phyloP scores from a whole-genome alignment of 345 rosid species.

The Camelina hispida region DNA sequence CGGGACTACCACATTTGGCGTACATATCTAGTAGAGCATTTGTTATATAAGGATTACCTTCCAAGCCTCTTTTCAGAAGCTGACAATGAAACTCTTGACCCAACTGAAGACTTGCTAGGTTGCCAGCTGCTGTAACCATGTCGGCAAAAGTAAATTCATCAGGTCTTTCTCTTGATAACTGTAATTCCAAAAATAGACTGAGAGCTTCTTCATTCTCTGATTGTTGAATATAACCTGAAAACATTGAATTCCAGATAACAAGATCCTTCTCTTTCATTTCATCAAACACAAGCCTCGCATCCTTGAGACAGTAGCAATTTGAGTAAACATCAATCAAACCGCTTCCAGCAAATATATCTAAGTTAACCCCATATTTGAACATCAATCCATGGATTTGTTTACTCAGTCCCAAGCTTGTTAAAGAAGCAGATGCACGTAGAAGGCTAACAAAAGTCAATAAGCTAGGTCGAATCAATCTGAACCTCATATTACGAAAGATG shows the following conservation, averaged over 20 bases:
- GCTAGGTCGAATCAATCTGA: slow-evolving; percentile 53
- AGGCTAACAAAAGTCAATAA: slow-evolving; percentile 78
- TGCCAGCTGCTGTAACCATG: slow-evolving; percentile 65
- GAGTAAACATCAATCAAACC: slow-evolving; percentile 72
- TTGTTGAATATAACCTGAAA: slow-evolving; percentile 67
- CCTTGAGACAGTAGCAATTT: slow-evolving; percentile 55
- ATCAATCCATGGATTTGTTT: slow-evolving; percentile 73
- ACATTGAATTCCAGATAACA: slow-evolving; percentile 82
- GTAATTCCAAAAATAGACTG: slow-evolving; percentile 56
- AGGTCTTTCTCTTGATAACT: slow-evolving; percentile 54
- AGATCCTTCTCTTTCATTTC: slow-evolving; percentile 69
- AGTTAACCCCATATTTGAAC: slow-evolving; percentile 57
- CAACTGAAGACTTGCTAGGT: slow-evolving; percentile 62
- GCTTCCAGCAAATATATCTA: slow-evolving; percentile 60
- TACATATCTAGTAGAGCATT: slow-evolving; percentile 79
- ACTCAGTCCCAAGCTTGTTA: slow-evolving; percentile 55
- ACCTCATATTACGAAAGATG: slow-evolving; percentile 67
- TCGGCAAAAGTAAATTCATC: slow-evolving; percentile 69
- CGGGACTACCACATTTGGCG: slow-evolving; percentile 75
- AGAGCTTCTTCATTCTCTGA: slow-evolving; percentile 68
- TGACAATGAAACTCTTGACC: slow-evolving; percentile 74
- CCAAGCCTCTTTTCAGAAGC: slow-evolving; percentile 53
- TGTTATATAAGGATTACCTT: slow-evolving; percentile 56
- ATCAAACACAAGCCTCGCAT: slow-evolving; percentile 68
- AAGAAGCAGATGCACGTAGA: slow-evolving; percentile 64